phyloP scores from a whole-genome alignment of 139 green algal genomes.

The Dunaliella primolecta region DNA sequence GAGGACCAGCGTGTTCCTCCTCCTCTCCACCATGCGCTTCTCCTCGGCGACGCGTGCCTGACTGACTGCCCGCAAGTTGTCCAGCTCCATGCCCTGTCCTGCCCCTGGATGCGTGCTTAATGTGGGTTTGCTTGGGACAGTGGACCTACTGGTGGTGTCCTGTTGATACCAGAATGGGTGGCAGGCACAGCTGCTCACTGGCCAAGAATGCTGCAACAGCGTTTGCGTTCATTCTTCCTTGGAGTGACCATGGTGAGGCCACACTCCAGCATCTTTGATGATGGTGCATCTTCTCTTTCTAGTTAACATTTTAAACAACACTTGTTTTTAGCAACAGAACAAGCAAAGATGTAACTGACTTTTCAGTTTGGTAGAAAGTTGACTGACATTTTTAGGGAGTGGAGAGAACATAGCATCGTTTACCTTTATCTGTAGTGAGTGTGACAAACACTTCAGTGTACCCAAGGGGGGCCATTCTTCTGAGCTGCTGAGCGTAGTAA shows the following conservation, averaged over 20 bases:
- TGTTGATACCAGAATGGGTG: too few species aligned
- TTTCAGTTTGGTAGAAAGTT: too few species aligned
- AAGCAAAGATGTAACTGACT: too few species aligned
- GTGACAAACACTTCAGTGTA: background rate
- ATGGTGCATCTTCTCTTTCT: too few species aligned
- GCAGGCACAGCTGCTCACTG: background rate
- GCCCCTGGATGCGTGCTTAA: background rate
- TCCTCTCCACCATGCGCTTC: slow-evolving; percentile 44
- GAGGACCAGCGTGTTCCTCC: slow-evolving; percentile 49
- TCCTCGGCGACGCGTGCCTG: slow-evolving; percentile 33
- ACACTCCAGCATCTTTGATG: too few species aligned
- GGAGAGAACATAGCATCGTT: background rate
- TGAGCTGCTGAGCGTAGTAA: background rate
- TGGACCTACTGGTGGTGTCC: too few species aligned
- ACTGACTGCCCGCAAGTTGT: slow-evolving; percentile 16
- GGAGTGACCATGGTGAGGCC: background rate
- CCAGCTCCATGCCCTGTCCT: slow-evolving; percentile 12
- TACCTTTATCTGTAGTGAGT: background rate
- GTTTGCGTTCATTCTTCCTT: background rate
- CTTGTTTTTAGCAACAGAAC: too few species aligned
- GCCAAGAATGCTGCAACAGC: too few species aligned
- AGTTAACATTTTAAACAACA: too few species aligned
- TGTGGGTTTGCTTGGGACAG: background rate
- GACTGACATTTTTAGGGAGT: too few species aligned
- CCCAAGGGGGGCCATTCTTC: background rate